Conservation (phyloP, 257 asterid genomes). For the Primulina tabacum region DNA sequence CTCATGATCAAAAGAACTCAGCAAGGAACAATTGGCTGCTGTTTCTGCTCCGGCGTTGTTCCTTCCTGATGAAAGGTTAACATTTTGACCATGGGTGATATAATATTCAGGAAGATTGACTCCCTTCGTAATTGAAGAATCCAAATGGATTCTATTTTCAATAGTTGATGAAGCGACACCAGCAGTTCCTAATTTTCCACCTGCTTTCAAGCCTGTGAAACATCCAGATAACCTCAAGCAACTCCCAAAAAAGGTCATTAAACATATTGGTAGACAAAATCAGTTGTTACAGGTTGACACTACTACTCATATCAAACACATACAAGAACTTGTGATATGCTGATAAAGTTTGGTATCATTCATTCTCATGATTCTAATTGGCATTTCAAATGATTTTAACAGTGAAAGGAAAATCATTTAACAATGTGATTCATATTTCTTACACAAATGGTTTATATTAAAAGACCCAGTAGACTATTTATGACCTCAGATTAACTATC, state of each 20-base stretch:
- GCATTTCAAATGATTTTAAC: too few species aligned
- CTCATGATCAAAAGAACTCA: conserved; percentile 61
- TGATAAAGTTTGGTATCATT: too few species aligned
- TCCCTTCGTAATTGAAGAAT: conserved; percentile 36
- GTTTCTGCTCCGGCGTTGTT: conserved; percentile 55
- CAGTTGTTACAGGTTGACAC: too few species aligned
- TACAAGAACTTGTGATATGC: too few species aligned
- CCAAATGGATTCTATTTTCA: conserved; percentile 51
- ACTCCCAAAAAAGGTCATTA: neutral
- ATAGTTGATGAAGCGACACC: conserved; percentile 53
- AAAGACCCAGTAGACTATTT: too few species aligned
- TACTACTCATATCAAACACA: too few species aligned
- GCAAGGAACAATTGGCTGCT: conserved; percentile 69
- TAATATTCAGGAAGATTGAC: conserved; percentile 55
- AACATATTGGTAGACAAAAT: conserved; percentile 5
- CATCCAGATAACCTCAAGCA: neutral
- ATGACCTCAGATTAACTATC: too few species aligned
- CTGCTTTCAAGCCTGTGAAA: conserved; percentile 57
- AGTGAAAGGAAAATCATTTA: neutral
- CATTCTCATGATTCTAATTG: too few species aligned
- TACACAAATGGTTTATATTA: neutral
- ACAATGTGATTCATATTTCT: neutral
- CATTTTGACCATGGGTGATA: conserved; percentile 56
- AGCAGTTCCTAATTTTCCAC: conserved; percentile 43
- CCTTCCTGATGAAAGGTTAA: conserved; percentile 43